phyloP scores from a whole-genome alignment of 495 filamentous ascomycete genomes.

The Articulospora tetracladia region DNA sequence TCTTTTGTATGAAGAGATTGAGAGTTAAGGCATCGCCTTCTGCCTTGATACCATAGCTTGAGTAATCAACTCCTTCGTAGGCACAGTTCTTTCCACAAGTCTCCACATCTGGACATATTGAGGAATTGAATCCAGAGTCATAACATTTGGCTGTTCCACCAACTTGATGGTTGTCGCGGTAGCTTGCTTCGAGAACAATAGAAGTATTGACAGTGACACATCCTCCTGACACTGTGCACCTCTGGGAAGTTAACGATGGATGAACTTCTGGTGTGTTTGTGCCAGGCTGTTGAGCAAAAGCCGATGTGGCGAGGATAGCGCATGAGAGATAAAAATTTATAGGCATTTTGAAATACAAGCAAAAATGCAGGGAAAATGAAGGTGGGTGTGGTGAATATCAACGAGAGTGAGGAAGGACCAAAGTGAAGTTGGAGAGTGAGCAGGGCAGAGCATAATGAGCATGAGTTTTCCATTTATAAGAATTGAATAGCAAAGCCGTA shows the following conservation, averaged over 20 bases:
- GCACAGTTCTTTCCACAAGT: constrained; percentile 56
- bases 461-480: too few species aligned
- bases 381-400: not conserved
- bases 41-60: constrained; percentile 51
- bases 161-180: constrained; percentile 53
- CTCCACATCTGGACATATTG: constrained; percentile 47
- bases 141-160: constrained; percentile 57
- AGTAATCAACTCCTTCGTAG: constrained; percentile 57
- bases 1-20: constrained; percentile 45
- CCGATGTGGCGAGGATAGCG: constrained; percentile 15
- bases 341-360: not conserved
- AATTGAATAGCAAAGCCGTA: too few species aligned
- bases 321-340: not conserved
- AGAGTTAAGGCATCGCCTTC: constrained; percentile 47
- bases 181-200: constrained; percentile 62
- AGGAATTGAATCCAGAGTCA: constrained; percentile 52
- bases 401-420: too few species aligned
- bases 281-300: constrained; percentile 24
- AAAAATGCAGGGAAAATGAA: not conserved
- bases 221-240: constrained; percentile 38
- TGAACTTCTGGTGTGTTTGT: constrained; percentile 37
- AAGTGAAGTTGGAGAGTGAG: too few species aligned
- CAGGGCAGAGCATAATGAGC: too few species aligned
- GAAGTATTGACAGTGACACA: constrained; percentile 42
- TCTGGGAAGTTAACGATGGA: constrained; percentile 41